These are phyloP conservation scores for Orbilia brochopaga DNA, from an alignment of 2,329 filamentous ascomycete species.

Conservation along the genomic window DNA sequence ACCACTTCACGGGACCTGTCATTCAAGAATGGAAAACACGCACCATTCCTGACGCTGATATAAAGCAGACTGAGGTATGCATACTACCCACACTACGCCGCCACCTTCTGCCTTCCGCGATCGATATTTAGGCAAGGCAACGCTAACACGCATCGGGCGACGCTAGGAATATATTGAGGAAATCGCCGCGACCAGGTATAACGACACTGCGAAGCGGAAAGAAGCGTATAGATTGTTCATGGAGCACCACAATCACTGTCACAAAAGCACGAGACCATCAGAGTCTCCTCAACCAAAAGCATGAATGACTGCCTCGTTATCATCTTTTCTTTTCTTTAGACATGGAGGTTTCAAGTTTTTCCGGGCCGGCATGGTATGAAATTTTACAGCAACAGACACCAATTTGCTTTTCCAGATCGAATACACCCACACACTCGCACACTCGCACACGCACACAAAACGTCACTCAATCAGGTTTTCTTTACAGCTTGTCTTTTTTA, in stretches of 20 bases:
- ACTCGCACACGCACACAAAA: no score
- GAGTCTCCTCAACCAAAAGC: slow-evolving; percentile 6
- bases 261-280: slow-evolving; percentile 25
- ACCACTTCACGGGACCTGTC: slow-evolving; percentile 45
- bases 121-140: background rate
- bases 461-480: background rate
- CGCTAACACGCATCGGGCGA: slow-evolving; percentile 2
- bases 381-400: background rate
- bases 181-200: slow-evolving; percentile 33
- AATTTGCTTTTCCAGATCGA: background rate
- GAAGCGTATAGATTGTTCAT: slow-evolving; percentile 43
- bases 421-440: no score
- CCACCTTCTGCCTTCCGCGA: background rate
- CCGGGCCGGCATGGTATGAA: background rate
- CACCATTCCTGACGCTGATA: slow-evolving; percentile 40
- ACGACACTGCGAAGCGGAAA: slow-evolving; percentile 27
- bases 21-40: slow-evolving; percentile 47
- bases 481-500: background rate
- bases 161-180: slow-evolving; percentile 37
- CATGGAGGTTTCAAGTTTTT: background rate
- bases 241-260: slow-evolving; percentile 43
- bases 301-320: slow-evolving; percentile 2
- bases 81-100: background rate
- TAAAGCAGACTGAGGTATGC: slow-evolving; percentile 47
- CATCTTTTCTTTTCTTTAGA: background rate